Evolutionary conservation across 192 early-diverging fungal species (phyloP), one percentile per base, ranked within the genome.

Genomic region (Dissophora globulifera): DNA sequence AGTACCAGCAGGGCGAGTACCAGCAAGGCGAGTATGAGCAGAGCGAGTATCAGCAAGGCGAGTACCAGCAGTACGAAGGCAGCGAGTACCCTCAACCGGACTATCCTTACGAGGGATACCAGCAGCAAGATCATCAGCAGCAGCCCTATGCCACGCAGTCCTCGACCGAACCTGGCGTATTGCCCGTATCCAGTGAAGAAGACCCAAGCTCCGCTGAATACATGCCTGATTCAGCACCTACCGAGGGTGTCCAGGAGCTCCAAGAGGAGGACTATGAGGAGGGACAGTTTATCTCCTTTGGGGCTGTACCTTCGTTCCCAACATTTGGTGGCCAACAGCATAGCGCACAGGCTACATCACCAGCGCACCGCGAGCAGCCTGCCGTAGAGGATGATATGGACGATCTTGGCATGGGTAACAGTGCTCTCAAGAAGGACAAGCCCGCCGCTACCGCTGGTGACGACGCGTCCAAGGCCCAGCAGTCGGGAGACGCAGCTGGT

Each of bases 391-490:
- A 82, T 17, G 83, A 87, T 9, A 84, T 88, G 23, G 91, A 88
- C 50, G 84, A 83, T 64, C 72, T 90, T 27, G 89, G 89, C 32
- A 67, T 90, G 40, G 89, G 89, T 16, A 90, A 90, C 65, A 80
- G 53, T 43, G 50, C 79, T 13, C 55, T 67, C 27, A 85, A 82
- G 58, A 82, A 79, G 50, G 52, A 62, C 0, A 65, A 60, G 31
- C 53, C 43, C 16, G 62, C 67, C 42, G 46, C 16, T 17, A 4
- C 43, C 5, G 43, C 43, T 9, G 4, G 12, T 26, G 22, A 29
- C 15, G 43, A 33, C 20, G 41, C 42, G 1, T 11, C 58, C n/a
- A 29, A 61, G 2, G 58, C 30, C 6, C 43, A 25, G 22, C 33
- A 43, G 13, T 33, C 54, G 15, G 54, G 35, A n/a, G 40, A 41